Percentiles rank a stretch among this genome's conserved stretches.
Conservation (phyloP, 2,329 filamentous ascomycete genomes). For the Sphaceloma murrayae region DNA sequence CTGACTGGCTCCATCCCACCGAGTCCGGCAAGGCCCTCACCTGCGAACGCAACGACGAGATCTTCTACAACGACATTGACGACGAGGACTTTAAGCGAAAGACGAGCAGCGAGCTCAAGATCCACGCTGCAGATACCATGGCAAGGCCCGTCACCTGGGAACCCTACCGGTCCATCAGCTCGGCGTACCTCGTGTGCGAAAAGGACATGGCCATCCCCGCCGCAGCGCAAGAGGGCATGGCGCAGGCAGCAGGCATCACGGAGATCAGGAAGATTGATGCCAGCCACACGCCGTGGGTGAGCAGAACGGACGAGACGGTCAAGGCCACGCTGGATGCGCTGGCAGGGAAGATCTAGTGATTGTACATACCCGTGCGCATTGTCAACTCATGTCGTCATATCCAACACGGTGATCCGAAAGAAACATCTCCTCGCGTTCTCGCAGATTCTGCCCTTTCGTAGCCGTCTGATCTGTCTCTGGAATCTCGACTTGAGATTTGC, state of each 20-base stretch:
- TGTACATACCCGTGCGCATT: no score
- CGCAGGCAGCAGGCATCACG: slow-evolving; percentile 21
- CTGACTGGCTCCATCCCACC: slow-evolving; percentile 15
- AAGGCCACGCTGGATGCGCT: slow-evolving; percentile 17
- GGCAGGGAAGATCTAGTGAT: slow-evolving; percentile 17
- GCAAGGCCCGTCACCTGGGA: slow-evolving; percentile 24
- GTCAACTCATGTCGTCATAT: no score
- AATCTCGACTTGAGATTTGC: no score
- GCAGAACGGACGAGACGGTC: slow-evolving; percentile 22
- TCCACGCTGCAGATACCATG: slow-evolving; percentile 26
- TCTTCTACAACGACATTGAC: slow-evolving; percentile 32
- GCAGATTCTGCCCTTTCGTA: no score
- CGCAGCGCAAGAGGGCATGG: slow-evolving; percentile 31
- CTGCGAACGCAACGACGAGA: slow-evolving; percentile 17
- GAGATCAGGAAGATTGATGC: slow-evolving; percentile 22
- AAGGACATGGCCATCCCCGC: slow-evolving; percentile 32
- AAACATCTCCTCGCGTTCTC: no score
- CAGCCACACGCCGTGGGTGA: slow-evolving; percentile 25
- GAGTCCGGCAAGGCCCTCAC: slow-evolving; percentile 14
- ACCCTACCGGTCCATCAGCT: slow-evolving; percentile 33
- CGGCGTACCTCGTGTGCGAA: slow-evolving; percentile 35
- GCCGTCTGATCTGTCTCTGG: no score
- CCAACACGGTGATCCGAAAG: no score
- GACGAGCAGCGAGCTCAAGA: slow-evolving; percentile 21
- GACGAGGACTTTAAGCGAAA: slow-evolving; percentile 20